Evolutionary conservation across 2,329 filamentous ascomycete genomes (phyloP), one percentile per base, ranked within the genome.

Genomic region (Apiospora saccharicola): DNA sequence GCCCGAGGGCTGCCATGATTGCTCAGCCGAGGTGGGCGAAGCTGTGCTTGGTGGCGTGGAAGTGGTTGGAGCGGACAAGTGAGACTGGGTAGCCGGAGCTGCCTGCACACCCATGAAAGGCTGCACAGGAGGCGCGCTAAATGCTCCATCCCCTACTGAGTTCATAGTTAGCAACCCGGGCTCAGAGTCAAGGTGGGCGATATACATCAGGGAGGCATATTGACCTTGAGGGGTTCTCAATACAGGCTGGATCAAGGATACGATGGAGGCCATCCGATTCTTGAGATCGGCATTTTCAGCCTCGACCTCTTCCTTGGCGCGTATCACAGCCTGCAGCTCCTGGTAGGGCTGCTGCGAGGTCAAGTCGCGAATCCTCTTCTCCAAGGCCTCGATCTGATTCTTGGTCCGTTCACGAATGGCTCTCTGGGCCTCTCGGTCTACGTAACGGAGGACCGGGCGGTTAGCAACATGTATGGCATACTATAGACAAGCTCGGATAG

Each of bases 321-420:
- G 87, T 71, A 96, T 82, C 13, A 91, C 93, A 41, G 90, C 86
- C 81, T 97, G 94, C 26, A 97, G 88, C 79, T 98, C 94, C 79
- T 94, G 91, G 77, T 95, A 95, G 0, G 94, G 94, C 81, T 95
- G 91, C 82, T 94, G 92, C 72, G 89, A 92, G 72, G 93, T 93
- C 76, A 97, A 87, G 74, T 96, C 93, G 71, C 89, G 86, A 74
- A 97, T 95, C 74, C 90, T 88, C 73, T 86, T 87, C 81, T 96
- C 93, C 73, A 96, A 85, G 8, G 83, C 85, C 79, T 96, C 93
- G 76, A 96, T 96, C 81, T 93, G 92, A 72, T 90, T 89, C 83
- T 92, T 94, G 41, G 94, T 96, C 71, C 94, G 90, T 83, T 96
- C 93, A 57, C 94, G 89, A 73, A 97, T 96, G 51, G 93, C 94